Evolutionary conservation across 140 eudicot species (phyloP).

Genomic region (Oenanthe javanica): DNA sequence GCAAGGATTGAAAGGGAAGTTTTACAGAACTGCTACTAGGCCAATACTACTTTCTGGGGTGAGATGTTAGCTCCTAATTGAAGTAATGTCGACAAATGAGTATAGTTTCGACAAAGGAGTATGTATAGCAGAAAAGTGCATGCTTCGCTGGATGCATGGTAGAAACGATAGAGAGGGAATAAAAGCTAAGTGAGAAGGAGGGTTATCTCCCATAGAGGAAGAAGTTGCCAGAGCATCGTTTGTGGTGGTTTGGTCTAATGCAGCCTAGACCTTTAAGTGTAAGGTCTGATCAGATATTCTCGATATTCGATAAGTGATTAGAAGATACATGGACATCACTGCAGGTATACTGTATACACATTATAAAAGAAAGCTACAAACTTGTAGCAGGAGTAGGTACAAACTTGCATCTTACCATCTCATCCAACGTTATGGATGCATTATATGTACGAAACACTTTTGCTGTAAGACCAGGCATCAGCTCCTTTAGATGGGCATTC

Average conservation of each 20-base stretch:
- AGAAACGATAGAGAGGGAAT: background rate
- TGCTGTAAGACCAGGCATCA: constrained; percentile 98
- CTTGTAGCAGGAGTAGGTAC: background rate
- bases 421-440: constrained; percentile 92
- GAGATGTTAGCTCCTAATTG: background rate
- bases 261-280: background rate
- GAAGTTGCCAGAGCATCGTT: background rate
- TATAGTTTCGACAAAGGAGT: background rate
- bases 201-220: background rate
- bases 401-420: constrained; percentile 46
- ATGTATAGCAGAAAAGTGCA: background rate
- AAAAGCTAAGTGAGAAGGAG: background rate
- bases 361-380: background rate
- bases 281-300: too few species aligned
- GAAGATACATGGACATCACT: background rate
- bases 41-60: background rate
- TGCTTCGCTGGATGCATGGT: background rate
- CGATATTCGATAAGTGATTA: background rate
- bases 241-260: background rate
- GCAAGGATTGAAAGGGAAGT: background rate
- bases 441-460: constrained; percentile 98
- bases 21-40: background rate
- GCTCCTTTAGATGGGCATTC: constrained; percentile 81
- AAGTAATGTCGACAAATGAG: background rate
- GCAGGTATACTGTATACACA: background rate